Evolutionary conservation across 2,329 filamentous ascomycete species (phyloP).

Genomic region (Curvularia lunata): DNA sequence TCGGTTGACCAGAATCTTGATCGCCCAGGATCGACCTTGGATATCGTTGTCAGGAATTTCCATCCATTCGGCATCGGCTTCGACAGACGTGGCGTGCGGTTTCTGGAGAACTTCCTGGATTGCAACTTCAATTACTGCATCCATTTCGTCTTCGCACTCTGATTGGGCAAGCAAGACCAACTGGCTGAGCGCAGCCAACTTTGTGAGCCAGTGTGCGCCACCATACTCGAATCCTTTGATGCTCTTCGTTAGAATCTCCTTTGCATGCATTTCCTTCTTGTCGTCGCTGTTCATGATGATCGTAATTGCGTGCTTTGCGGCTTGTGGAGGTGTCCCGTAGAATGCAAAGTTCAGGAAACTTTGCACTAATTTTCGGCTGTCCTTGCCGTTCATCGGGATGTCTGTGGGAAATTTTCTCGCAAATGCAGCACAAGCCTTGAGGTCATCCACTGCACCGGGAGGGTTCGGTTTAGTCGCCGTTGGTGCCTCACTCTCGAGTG

Average conservation of each 20-base stretch:
- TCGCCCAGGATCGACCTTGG: constrained; percentile 79
- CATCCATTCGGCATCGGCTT: constrained; percentile 60
- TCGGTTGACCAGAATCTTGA: constrained; percentile 86
- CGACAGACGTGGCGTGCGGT: constrained; percentile 61
- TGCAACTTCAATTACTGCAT: constrained; percentile 79
- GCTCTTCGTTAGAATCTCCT: constrained; percentile 78
- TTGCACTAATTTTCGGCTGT: constrained; percentile 80
- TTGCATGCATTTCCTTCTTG: constrained; percentile 82
- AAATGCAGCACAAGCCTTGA: constrained; percentile 94
- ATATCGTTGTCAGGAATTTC: constrained; percentile 78
- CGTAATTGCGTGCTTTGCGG: constrained; percentile 91
- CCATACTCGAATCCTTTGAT: constrained; percentile 77
- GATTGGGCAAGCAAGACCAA: constrained; percentile 77
- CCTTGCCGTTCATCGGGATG: constrained; percentile 63
- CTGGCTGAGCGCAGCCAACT: constrained; percentile 73
- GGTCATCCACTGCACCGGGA: constrained; percentile 78
- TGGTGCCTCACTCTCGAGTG: constrained; percentile 81
- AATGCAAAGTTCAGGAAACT: constrained; percentile 83
- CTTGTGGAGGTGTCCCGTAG: constrained; percentile 78
- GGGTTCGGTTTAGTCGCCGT: constrained; percentile 72
- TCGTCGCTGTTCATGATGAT: constrained; percentile 81
- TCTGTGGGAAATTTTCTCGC: constrained; percentile 85
- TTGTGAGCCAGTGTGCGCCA: constrained; percentile 74
- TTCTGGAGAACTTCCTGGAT: constrained; percentile 76
- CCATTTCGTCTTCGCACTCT: constrained; percentile 71